Evolutionary conservation across 1,284 basidiomycete genomes (phyloP), one percentile per base, ranked within the genome.

Genomic region (Puccinia hordei): DNA sequence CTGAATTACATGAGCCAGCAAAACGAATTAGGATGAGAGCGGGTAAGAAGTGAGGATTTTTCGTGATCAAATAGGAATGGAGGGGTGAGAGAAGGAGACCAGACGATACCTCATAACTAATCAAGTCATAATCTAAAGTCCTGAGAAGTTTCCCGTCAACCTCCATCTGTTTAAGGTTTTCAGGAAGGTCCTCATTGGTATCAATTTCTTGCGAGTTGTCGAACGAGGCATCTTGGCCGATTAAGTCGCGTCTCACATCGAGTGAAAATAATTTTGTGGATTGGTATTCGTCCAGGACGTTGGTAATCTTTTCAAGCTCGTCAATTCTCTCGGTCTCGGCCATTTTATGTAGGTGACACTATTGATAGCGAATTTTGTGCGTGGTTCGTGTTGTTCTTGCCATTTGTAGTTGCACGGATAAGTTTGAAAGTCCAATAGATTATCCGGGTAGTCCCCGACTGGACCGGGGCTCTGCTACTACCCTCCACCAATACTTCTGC

Each of bases 141-240:
- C 24, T 55, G 3, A 78, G 53, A 2, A 78, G 19, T 27, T 66
- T 78, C 13, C n/a, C 76, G 13, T 78, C 76, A 1, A 57, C 49
- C 61, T 78, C 38, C 65, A 78, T 78, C 63, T 78, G 63, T 22
- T 59, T 55, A 1, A 78, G 41, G 30, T 73, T 59, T 9, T 57
- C 71, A 8, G 71, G 71, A 24, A 51, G 71, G 53, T 73, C 53
- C 30, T 41, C 71, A 44, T 57, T 33, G 38, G 55, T 49, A 24
- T 73, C 71, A 6, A 73, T 33, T 22, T 57, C 71, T 59, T 73
- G 51, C 6, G 51, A 57, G 24, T 22, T 59, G 24, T 73, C 71
- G 38, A 55, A 73, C 17, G 76, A 78, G 2, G 76, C 19, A 44
- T 68, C 66, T 30, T 78, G 63, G n/a, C 76, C 76, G 41, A 78